Conservation (phyloP, 176 grass and related monocot genomes). For the Lolium rigidum region DNA sequence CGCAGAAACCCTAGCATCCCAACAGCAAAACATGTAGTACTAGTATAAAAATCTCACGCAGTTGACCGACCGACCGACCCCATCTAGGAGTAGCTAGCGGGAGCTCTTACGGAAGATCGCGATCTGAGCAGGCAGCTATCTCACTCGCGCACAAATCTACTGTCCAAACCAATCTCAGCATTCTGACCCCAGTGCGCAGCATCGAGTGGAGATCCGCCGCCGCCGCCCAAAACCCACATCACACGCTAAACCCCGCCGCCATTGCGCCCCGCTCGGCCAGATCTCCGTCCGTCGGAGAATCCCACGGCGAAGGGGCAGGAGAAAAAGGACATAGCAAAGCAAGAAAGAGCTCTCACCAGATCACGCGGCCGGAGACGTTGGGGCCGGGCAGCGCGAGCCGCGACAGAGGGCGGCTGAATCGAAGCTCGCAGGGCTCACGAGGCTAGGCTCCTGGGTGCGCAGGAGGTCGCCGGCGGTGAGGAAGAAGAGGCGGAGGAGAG, state of each 20-base stretch:
- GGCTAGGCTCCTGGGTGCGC: background rate
- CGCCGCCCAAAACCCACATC: slow-evolving; percentile 13
- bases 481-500: background rate
- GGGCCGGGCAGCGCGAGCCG: background rate
- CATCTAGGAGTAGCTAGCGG: slow-evolving; percentile 30
- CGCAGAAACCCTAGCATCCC: slow-evolving; percentile 7
- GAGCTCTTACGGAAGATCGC: slow-evolving; percentile 10
- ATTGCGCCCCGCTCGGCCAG: slow-evolving; percentile 13
- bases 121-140: slow-evolving; percentile 38
- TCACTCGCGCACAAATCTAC: background rate
- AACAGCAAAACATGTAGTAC: background rate
- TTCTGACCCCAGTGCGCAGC: background rate
- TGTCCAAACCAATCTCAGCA: background rate
- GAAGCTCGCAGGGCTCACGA: background rate
- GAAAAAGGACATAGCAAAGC: background rate
- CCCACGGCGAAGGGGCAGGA: background rate
- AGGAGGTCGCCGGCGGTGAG: background rate
- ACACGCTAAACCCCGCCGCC: background rate
- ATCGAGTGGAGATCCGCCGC: slow-evolving; percentile 31
- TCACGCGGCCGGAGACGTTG: slow-evolving; percentile 24
- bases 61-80: slow-evolving; percentile 41
- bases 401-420: background rate
- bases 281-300: slow-evolving; percentile 28
- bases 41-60: background rate
- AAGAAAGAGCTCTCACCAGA: slow-evolving; percentile 52